Conservation (phyloP, 441 rosid species). For the Manihot esculenta region DNA sequence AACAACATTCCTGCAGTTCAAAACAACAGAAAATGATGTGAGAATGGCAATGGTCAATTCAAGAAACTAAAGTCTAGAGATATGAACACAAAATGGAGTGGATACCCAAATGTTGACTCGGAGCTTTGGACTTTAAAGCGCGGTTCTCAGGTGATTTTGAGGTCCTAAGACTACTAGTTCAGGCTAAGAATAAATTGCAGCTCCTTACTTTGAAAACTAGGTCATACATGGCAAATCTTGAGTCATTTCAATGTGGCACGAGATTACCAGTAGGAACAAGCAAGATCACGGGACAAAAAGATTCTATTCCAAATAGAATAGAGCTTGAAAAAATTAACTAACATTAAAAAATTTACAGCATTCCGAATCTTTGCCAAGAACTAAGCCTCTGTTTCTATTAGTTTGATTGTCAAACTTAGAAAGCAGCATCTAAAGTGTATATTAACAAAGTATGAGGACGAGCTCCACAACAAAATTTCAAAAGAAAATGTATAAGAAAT, state of each 20-base stretch:
- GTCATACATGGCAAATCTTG: too few relatives aligned
- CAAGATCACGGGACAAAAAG: neutral
- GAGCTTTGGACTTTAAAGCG: neutral
- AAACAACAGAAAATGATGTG: neutral
- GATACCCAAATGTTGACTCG: too few relatives aligned
- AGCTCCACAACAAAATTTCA: neutral
- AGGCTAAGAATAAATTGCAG: neutral
- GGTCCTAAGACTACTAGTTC: neutral
- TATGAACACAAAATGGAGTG: neutral
- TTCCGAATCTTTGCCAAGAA: neutral
- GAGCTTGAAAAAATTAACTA: neutral
- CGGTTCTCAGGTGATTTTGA: constrained; percentile 32
- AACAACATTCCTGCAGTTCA: constrained; percentile 49
- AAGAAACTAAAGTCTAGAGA: neutral
- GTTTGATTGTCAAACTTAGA: neutral
- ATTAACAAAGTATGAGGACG: too few relatives aligned
- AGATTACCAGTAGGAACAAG: neutral
- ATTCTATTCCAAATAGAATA: neutral
- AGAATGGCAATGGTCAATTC: neutral
- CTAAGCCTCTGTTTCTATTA: neutral
- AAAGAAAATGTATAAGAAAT: too few relatives aligned
- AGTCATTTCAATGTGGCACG: neutral
- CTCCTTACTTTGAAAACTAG: too few relatives aligned
- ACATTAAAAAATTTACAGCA: neutral
- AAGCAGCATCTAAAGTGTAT: neutral